Base-by-base conservation (phyloP, 116 monocot species). In the Zostera marina region DNA sequence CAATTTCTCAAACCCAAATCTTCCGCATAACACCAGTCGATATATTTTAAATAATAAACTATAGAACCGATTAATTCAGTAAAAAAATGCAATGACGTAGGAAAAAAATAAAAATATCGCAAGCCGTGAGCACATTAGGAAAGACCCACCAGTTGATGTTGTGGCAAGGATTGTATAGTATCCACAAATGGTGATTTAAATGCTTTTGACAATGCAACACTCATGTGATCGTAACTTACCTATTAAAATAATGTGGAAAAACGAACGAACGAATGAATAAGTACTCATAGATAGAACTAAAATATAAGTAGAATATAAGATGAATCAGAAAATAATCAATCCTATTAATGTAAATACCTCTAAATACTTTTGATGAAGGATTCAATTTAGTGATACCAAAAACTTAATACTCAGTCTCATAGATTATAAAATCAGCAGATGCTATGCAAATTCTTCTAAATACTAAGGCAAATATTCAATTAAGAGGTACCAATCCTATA, bases 181-280 rank as follows among this genome's bases (percentile, higher is more conserved):
- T 83, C 78, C 41, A 98, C 70, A 42, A 79, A 59, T 1, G 78
- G 63, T 38, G 86, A 78, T 70, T 76, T 90, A 74, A 86, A 98
- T 69, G 98, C 86, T 74, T 74, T 98, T 44, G 86, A 86, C 58
- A 98, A 69, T 58, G 91, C 86, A 56, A 65, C 49, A 63, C 77
- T 80, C 86, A 98, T 90, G 66, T 86, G 90, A 61, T 86, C 73
- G 73, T 86, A 76, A 14, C 57, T 79, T 51, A 96, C 89, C 96
- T 96, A 68, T 49, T 76, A 77, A 0, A 55, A 6, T 59, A 21
- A 58, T 16, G 24, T 55, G 25, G 52, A 63, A 41, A 40, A 21
- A 13, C 19, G 22, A 6, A 16, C n/a, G n/a, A n/a, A n/a, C n/a
- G n/a, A 32, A 32, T 3, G 32, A 32, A 32, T 32, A 32, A 32